Conservation (phyloP, 371 early-diverging fungal genomes). For the Saksenaea vasiformis region DNA sequence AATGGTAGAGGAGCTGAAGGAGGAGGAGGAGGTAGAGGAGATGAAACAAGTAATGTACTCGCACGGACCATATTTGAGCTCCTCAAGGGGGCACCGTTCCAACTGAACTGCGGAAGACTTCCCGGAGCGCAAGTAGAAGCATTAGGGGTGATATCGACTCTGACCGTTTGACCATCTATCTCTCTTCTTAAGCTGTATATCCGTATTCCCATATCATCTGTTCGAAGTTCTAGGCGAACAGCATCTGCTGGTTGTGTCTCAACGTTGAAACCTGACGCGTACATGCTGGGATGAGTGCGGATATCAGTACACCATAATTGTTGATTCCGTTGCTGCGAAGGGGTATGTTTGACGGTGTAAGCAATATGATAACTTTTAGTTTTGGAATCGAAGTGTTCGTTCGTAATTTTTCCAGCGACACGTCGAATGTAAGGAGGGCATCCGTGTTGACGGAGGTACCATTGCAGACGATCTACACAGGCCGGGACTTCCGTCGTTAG, state of each 20-base stretch:
- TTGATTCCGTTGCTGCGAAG: slow-evolving; percentile 23
- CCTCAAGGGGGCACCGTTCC: slow-evolving; percentile 14
- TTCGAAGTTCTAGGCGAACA: slow-evolving; percentile 31
- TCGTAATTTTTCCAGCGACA: slow-evolving; percentile 41
- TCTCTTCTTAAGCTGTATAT: slow-evolving; percentile 33
- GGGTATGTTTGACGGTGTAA: slow-evolving; percentile 43
- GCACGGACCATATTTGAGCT: background rate
- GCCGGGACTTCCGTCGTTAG: slow-evolving; percentile 48
- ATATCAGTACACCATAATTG: slow-evolving; percentile 46
- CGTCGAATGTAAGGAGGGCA: slow-evolving; percentile 58
- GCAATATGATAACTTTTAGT: slow-evolving; percentile 29
- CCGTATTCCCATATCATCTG: slow-evolving; percentile 41
- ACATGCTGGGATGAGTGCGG: slow-evolving; percentile 37
- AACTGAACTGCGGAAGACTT: slow-evolving; percentile 12
- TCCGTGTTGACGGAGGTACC: slow-evolving; percentile 48
- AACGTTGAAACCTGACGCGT: slow-evolving; percentile 34
- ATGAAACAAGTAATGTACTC: background rate
- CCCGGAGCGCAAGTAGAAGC: background rate
- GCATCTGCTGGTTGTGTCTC: slow-evolving; percentile 16
- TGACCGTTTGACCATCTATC: slow-evolving; percentile 34
- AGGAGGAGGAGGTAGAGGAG: too few species aligned
- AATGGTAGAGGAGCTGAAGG: background rate
- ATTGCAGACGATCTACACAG: slow-evolving; percentile 47
- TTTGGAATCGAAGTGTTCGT: slow-evolving; percentile 33
- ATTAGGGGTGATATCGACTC: slow-evolving; percentile 23